Evolutionary conservation across 73 alveolate genomes (phyloP).

Genomic region (Tetrahymena thermophila): DNA sequence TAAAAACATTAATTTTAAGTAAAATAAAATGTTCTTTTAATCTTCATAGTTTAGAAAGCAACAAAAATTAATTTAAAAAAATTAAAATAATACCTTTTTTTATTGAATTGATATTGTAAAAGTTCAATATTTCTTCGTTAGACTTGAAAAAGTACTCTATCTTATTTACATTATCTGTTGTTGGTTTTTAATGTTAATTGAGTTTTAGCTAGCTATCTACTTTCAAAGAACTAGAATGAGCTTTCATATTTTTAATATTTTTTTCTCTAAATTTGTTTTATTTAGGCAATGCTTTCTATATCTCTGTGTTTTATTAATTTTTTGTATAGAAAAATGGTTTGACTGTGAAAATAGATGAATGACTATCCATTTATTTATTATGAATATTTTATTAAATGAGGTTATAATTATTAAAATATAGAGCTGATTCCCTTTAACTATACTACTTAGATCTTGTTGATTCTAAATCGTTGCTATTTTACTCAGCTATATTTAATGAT

Average conservation of each 20-base stretch:
- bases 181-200: not conserved
- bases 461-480: not conserved
- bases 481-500: not conserved
- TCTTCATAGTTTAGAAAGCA: too few species aligned
- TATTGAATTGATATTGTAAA: not conserved
- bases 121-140: not conserved
- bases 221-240: not conserved
- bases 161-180: not conserved
- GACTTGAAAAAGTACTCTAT: not conserved
- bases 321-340: not conserved
- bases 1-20: too few species aligned
- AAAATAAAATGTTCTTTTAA: too few species aligned
- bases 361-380: not conserved
- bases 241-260: not conserved
- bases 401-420: too few species aligned
- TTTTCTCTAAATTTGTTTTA: not conserved
- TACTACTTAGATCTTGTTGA: not conserved
- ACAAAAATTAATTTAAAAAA: not conserved
- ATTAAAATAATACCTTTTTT: not conserved
- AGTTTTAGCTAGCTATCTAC: not conserved
- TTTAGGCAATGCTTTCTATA: not conserved
- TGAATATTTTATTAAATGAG: not conserved
- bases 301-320: not conserved
- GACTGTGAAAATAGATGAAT: not conserved
- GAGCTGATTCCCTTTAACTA: not conserved